Base-by-base conservation (phyloP, 495 filamentous ascomycete species). In the Tuber aestivum region DNA sequence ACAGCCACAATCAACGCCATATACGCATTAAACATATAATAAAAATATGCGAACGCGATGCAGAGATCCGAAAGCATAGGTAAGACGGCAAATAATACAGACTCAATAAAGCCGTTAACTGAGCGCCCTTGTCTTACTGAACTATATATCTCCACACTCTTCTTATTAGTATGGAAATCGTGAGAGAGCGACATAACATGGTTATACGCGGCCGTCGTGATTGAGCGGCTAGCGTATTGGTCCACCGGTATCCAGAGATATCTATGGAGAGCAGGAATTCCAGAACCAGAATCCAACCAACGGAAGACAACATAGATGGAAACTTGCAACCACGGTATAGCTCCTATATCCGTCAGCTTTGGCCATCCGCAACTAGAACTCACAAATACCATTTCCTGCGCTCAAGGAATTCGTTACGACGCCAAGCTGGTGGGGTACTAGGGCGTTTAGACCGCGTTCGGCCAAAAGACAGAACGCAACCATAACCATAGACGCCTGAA, bases 111-210 rank as follows among this genome's bases (percentile, higher is more conserved):
- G 75, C 87, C 86, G 56, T 87, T 88, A 21, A 94, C 85, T 50
- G 88, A 88, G 41, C 86, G 83, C 10, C 91, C 93, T 77, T 91
- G 90, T 41, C 86, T 85, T 41, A 94, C 88, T 4, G 92, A 88
- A 78, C 89, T 86, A 76, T 88, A 89, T 45, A 94, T 86, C 79
- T 94, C 91, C 10, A 89, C 92, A 6, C 89, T 90, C 73, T 88
- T 88, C 84, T 93, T 94, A 72, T 87, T 87, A 75, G 90, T 90
- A 81, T 95, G 92, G 76, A 94, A 94, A 79, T 95, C 92, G 76
- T 90, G 91, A 0, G 91, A 93, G 38, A 95, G 86, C 72, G 86
- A 88, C 88, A 95, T 92, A 38, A 94, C 86, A 77, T 94, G 92
- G 68, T 89, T 88, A 81, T 92, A 94, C 6, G 92, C 89, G 0